Evolutionary conservation across 2,329 filamentous ascomycete genomes (phyloP).

Genomic region (Cercospora brassicicola): DNA sequence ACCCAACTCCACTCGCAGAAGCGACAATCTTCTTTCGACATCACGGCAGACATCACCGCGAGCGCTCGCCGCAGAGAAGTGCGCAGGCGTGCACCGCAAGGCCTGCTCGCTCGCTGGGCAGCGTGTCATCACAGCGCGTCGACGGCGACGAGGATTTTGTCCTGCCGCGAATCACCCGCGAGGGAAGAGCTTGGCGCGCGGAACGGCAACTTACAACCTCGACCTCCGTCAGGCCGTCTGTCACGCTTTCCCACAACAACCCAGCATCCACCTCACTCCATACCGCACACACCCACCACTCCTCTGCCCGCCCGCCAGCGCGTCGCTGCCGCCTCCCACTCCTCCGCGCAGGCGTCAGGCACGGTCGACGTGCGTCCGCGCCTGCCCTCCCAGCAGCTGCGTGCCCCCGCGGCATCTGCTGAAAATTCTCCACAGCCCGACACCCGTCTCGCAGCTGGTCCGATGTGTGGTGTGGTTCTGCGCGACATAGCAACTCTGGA

Average conservation of each 20-base stretch:
- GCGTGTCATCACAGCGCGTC: conserved; percentile 1
- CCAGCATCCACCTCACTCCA: conserved; percentile 1
- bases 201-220: not conserved
- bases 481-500: conserved; percentile 15
- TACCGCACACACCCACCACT: not conserved
- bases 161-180: not conserved
- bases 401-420: not conserved
- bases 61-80: not conserved
- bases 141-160: not conserved
- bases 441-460: conserved; percentile 1
- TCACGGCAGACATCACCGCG: conserved; percentile 3
- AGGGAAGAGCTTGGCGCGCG: not conserved
- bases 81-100: not conserved
- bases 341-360: not conserved
- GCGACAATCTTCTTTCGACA: conserved; percentile 14
- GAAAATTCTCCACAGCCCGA: conserved; percentile 9
- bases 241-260: conserved; percentile 5
- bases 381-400: not conserved
- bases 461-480: conserved; percentile 9
- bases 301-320: not conserved
- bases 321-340: not conserved
- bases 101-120: not conserved
- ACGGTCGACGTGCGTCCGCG: conserved; percentile 8
- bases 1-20: conserved; percentile 9
- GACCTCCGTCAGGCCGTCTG: conserved; percentile 1